Conservation (phyloP, 2,329 filamentous ascomycete genomes). For the Colletotrichum acutatum region DNA sequence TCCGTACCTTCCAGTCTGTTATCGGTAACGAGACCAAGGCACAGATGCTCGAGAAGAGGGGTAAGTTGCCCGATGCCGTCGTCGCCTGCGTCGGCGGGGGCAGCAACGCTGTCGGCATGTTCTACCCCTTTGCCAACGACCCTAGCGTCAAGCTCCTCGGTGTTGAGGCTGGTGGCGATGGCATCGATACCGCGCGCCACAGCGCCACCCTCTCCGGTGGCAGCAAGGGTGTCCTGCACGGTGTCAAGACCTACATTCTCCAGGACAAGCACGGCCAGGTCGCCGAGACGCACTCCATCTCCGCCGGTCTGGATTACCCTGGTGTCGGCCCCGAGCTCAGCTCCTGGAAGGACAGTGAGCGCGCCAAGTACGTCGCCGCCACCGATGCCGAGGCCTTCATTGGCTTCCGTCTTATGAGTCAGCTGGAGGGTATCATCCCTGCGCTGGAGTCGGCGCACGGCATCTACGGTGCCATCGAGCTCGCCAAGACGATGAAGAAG, state of each 20-base stretch:
- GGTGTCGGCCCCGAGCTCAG: constrained; percentile 94
- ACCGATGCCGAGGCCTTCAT: constrained; percentile 91
- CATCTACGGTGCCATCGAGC: constrained; percentile 86
- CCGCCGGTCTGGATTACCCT: constrained; percentile 95
- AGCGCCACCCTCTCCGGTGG: constrained; percentile 89
- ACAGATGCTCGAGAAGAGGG: constrained; percentile 86
- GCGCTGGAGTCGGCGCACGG: constrained; percentile 95
- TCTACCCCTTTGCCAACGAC: constrained; percentile 93
- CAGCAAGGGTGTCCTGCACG: constrained; percentile 92
- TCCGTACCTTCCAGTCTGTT: constrained; percentile 96
- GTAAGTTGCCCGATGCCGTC: constrained; percentile 93
- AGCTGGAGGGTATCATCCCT: constrained; percentile 96
- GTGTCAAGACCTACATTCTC: constrained; percentile 94
- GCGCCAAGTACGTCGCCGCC: constrained; percentile 89
- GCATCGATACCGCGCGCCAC: constrained; percentile 85
- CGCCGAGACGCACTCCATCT: constrained; percentile 93
- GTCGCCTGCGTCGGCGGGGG: constrained; percentile 97
- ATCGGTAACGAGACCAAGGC: constrained; percentile 95
- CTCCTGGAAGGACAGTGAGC: constrained; percentile 89
- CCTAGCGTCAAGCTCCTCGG: constrained; percentile 87
- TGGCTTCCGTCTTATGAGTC: constrained; percentile 85
- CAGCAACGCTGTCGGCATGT: constrained; percentile 97
- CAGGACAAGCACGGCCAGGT: constrained; percentile 96
- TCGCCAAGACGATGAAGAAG: constrained; percentile 92
- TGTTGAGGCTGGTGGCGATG: constrained; percentile 95